phyloP scores from a whole-genome alignment of 192 early-diverging fungal species.

The Haplosporangium gracile region DNA sequence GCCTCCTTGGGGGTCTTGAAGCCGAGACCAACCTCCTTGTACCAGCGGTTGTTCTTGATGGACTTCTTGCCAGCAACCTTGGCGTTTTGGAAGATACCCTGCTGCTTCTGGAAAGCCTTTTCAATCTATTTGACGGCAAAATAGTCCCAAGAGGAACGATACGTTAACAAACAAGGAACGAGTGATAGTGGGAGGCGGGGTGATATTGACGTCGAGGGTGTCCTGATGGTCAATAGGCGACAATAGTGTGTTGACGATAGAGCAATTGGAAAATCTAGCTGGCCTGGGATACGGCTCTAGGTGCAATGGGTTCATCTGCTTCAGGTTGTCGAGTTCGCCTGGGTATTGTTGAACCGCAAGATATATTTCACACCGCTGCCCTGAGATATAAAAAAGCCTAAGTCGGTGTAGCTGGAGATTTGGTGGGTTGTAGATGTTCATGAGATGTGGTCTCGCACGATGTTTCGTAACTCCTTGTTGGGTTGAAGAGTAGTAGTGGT shows the following conservation, averaged over 20 bases:
- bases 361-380: not conserved
- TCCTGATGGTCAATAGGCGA: not conserved
- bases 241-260: not conserved
- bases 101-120: constrained; percentile 98
- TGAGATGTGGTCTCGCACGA: not conserved
- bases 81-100: constrained; percentile 93
- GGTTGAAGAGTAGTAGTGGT: not conserved
- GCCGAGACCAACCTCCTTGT: constrained; percentile 98
- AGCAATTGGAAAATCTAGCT: not conserved
- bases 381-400: not conserved
- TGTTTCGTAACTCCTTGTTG: not conserved
- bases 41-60: constrained; percentile 89
- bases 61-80: constrained; percentile 79
- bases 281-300: not conserved
- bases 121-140: constrained; percentile 74
- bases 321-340: not conserved
- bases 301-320: not conserved
- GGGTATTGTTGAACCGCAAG: not conserved
- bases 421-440: not conserved
- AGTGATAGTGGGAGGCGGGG: not conserved
- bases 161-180: not conserved
- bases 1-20: constrained; percentile 99
- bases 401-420: not conserved
- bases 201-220: not conserved
- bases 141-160: not conserved